phyloP scores from a whole-genome alignment of 345 rosid species.

The Dipteronia dyeriana region DNA sequence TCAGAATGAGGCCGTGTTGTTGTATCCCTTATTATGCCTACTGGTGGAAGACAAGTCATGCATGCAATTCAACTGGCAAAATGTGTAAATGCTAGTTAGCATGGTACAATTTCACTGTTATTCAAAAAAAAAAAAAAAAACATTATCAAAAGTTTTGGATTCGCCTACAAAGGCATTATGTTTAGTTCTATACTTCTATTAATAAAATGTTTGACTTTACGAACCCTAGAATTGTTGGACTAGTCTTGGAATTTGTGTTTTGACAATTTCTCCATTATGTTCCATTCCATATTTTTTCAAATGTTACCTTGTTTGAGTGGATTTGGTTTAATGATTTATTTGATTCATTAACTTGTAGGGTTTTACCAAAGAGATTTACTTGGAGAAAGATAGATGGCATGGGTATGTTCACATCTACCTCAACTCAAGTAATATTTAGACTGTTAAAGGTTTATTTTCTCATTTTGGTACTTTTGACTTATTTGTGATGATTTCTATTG shows the following conservation, averaged over 20 bases:
- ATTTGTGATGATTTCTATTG: neutral
- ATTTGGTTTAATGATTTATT: slow-evolving; percentile 1
- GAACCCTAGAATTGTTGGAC: neutral
- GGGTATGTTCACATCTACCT: slow-evolving; percentile 60
- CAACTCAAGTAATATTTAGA: slow-evolving; percentile 16
- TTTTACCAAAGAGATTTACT: slow-evolving; percentile 95
- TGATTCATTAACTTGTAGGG: slow-evolving; percentile 53
- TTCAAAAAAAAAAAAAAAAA: neutral
- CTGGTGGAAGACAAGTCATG: too few species aligned
- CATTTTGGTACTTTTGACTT: neutral
- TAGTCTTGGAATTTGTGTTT: neutral
- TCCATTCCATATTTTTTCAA: neutral
- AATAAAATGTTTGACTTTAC: neutral
- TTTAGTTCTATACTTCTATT: neutral
- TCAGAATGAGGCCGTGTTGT: too few species aligned
- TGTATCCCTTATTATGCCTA: too few species aligned
- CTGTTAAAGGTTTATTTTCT: neutral
- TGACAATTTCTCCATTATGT: neutral
- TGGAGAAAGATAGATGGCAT: slow-evolving; percentile 97
- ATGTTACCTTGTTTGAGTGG: neutral
- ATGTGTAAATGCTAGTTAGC: neutral
- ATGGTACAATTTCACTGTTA: neutral
- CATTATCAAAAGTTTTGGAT: neutral
- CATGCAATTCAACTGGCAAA: too few species aligned
- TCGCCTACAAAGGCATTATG: neutral